A percentile compares a stretch with the other conserved stretches of the same genome.
These are phyloP conservation scores for Circinella umbellata DNA, from an alignment of 371 early-diverging fungal species.

Conservation along the genomic window DNA sequence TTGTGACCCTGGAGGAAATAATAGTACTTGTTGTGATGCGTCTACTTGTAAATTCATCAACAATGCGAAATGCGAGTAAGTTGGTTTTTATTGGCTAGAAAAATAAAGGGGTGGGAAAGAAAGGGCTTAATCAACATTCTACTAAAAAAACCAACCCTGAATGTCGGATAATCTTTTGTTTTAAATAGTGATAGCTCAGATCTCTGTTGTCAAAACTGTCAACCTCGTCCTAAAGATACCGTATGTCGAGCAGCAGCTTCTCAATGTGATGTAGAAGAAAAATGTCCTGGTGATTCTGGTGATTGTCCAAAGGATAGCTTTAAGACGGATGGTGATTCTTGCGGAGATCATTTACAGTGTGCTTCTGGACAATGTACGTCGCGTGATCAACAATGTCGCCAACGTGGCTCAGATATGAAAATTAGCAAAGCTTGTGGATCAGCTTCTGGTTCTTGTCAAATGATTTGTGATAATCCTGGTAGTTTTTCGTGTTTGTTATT, in stretches of 20 bases:
- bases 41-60: constrained; percentile 79
- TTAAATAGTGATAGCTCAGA: constrained; percentile 75
- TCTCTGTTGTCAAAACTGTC: constrained; percentile 83
- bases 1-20: constrained; percentile 88
- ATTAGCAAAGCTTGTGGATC: constrained; percentile 53
- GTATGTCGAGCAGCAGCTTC: constrained; percentile 80
- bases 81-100: constrained; percentile 9
- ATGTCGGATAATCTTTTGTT: background rate
- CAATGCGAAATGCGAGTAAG: constrained; percentile 78
- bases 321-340: constrained; percentile 70
- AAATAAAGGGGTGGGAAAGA: background rate
- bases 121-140: too few relatives aligned
- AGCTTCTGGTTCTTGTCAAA: constrained; percentile 58
- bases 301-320: constrained; percentile 80
- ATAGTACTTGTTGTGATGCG: constrained; percentile 84
- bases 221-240: constrained; percentile 59
- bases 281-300: constrained; percentile 76
- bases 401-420: constrained; percentile 52
- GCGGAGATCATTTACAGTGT: constrained; percentile 68
- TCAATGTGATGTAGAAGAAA: constrained; percentile 84
- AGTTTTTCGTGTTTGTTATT: constrained; percentile 67
- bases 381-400: constrained; percentile 80
- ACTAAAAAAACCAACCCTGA: background rate
- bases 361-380: constrained; percentile 92
- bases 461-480: constrained; percentile 70